Base-by-base conservation (phyloP, 306 rosid genomes). In the Dryas octopetala region DNA sequence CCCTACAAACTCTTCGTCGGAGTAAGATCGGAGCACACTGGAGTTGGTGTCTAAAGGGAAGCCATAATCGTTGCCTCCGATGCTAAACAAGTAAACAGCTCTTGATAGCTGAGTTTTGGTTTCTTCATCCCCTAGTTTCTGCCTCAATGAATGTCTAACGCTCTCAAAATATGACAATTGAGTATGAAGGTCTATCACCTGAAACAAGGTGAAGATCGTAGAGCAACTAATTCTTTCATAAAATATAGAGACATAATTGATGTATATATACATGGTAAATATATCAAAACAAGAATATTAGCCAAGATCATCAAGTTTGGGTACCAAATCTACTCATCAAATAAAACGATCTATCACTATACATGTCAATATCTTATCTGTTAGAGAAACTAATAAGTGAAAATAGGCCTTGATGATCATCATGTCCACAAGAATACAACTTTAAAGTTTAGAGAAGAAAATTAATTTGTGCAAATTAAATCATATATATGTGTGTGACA, bases 81-180 rank as follows among this genome's bases (percentile, higher is more conserved):
- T 5, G 68, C 75, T 71, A 14, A 79, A 69, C 52, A 77, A 54
- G 86, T 74, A 77, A 10, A 81, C 80, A 13, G 83, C 80, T 62
- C 19, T 62, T 16, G 76, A 54, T 15, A 79, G n/a, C 46, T 76
- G 32, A 23, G 15, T 54, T 60, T 14, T 49, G 11, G 81, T 66
- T 17, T 79, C 74, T 70, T 65, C 38, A 19, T 64, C 76, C 8
- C 83, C 88, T 0, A 66, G 61, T 12, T 51, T 68, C 40, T 74
- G 43, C 76, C 75, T 79, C 61, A 79, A 19, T 1, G 16, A 2
- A 23, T 10, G 61, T 28, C 47, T 48, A 49, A 80, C 65, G 3
- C 59, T 57, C 52, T 66, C 74, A 74, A 87, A 85, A 55, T 85
- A 15, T 6, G 51, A 50, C 8, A 85, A 63, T 41, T 83, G 88